Evolutionary conservation across 208 protist species (phyloP).

Genomic region (Wallacemonas rigidus): DNA sequence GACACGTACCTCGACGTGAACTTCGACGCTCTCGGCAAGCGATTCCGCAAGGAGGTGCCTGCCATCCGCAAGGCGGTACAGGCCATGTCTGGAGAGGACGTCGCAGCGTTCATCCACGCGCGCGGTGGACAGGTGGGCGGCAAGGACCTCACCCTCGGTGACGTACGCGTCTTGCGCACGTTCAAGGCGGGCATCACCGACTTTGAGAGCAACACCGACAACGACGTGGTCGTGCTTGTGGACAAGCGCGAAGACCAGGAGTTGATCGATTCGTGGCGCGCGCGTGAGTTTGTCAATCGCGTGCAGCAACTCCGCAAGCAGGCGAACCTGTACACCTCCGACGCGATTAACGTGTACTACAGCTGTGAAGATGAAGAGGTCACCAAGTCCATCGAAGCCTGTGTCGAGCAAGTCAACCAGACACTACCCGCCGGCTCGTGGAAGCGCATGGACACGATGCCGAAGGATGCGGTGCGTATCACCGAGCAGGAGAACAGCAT

Average conservation of each 20-base stretch:
- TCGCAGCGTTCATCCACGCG: conserved; percentile 58
- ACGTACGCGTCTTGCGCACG: conserved; percentile 88
- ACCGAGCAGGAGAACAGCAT: conserved; percentile 89
- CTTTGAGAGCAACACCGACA: conserved; percentile 90
- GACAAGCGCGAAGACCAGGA: conserved; percentile 83
- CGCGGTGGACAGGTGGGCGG: conserved; percentile 50
- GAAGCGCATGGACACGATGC: conserved; percentile 68
- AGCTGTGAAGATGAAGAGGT: conserved; percentile 74
- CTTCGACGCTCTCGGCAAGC: conserved; percentile 86
- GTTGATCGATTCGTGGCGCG: conserved; percentile 88
- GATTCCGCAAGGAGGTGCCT: conserved; percentile 82
- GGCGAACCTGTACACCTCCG: conserved; percentile 78
- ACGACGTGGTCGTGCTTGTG: conserved; percentile 89
- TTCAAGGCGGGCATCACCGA: conserved; percentile 82
- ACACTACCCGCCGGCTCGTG: conserved; percentile 63
- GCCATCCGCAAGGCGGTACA: conserved; percentile 84
- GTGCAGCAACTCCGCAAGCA: conserved; percentile 98
- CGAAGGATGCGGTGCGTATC: conserved; percentile 53
- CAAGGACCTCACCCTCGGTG: conserved; percentile 75
- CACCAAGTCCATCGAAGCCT: conserved; percentile 65
- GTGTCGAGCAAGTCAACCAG: conserved; percentile 71
- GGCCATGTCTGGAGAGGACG: conserved; percentile 54
- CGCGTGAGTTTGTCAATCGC: conserved; percentile 94
- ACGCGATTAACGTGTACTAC: conserved; percentile 81
- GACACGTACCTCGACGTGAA: conserved; percentile 89